Evolutionary conservation across 2,329 filamentous ascomycete species (phyloP), one percentile per base, ranked within the genome.

Genomic region (Ascochyta koolunga): DNA sequence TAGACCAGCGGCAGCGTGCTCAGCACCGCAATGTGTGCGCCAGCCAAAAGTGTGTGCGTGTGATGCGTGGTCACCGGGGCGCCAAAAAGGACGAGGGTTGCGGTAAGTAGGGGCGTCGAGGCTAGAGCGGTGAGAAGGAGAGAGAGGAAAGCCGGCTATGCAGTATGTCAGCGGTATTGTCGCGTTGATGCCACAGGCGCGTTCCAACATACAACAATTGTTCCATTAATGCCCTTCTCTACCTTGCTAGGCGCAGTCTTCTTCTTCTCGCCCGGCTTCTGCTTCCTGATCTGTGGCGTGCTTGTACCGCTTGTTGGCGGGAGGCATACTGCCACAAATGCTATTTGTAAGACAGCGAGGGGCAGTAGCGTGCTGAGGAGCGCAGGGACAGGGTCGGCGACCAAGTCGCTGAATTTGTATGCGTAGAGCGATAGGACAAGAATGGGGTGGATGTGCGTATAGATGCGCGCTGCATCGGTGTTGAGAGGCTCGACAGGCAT

Each of bases 21-120:
- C 11, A 99, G 85, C 0, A 96, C 77, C 10, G 92, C 85, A 56
- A 98, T 84, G 73, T 98, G 93, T 1, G 89, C 83, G 2, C 91
- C 89, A 73, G 88, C 89, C 31, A 97, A 86, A 27, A 90, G 72
- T 1, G 95, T 99, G 62, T 96, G 89, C 4, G 81, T 71, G 44
- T 89, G 78, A 73, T 97, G 90, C 0, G 90, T 91, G 27, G 93
- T 90, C 47, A 96, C 80, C 0, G 95, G 95, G 7, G 93, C 95
- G 69, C 95, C 95, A 76, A 97, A 96, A 62, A 98, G 89, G 67
- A 98, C 82, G 66, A 96, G 83, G 32, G 87, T 77, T 37, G 85
- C 71, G 71, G 82, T 76, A 38, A 88, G 78, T 31, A 86, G 68
- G 2, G 86, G 86, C 0, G 84, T 80, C 5, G 81, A 80, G 46